Evolutionary conservation across 441 rosid genomes (phyloP).

Genomic region (Theobroma grandiflorum): DNA sequence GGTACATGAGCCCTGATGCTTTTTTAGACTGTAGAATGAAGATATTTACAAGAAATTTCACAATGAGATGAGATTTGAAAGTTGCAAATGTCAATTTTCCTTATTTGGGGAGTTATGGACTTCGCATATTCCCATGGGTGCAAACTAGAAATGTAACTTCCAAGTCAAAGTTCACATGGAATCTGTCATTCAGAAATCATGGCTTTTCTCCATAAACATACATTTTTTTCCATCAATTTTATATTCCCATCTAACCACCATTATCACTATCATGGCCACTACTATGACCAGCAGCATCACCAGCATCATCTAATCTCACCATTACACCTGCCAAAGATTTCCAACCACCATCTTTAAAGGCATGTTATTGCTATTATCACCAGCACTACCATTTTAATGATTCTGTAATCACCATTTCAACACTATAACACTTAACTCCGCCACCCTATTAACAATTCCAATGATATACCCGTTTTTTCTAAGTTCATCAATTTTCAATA

Average conservation of each 20-base stretch:
- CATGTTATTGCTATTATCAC: background rate
- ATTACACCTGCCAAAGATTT: background rate
- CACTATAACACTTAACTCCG: conserved; percentile 11
- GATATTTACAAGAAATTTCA: conserved; percentile 20
- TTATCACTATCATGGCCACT: conserved; percentile 1
- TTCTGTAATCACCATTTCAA: background rate
- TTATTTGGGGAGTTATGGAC: background rate
- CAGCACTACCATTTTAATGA: background rate
- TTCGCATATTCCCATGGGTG: background rate
- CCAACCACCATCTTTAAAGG: background rate
- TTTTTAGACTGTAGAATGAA: background rate
- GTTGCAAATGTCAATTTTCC: conserved; percentile 4
- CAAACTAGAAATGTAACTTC: conserved; percentile 11
- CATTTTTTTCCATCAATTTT: background rate
- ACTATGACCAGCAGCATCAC: conserved; percentile 6
- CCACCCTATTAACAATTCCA: background rate
- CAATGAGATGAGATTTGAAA: background rate
- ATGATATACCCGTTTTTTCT: background rate
- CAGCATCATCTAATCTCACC: background rate
- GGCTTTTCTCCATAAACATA: background rate
- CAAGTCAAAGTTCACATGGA: conserved; percentile 3
- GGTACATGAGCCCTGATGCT: background rate
- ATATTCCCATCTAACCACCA: background rate
- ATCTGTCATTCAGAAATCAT: conserved; percentile 5
- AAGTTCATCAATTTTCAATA: background rate